Percentiles rank a stretch among this genome's conserved stretches.
Evolutionary conservation across 2,329 filamentous ascomycete species (phyloP).

Genomic region (Talaromyces funiculosus): DNA sequence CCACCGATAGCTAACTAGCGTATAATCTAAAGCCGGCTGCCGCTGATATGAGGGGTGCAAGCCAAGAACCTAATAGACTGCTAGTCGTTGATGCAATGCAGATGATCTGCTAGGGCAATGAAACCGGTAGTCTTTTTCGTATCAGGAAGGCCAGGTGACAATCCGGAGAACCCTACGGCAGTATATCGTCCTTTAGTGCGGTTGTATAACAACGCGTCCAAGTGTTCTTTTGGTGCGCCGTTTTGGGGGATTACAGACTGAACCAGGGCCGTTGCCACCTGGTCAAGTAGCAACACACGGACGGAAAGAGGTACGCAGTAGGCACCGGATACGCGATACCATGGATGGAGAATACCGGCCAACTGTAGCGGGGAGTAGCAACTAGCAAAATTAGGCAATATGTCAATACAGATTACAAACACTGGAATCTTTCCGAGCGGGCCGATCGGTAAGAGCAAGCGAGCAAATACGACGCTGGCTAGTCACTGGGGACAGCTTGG

Average conservation of each 20-base stretch:
- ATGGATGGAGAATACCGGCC: background rate
- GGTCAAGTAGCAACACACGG: background rate
- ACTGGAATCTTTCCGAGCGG: slow-evolving; percentile 12
- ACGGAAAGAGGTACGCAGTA: background rate
- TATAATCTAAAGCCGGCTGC: background rate
- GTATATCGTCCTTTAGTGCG: background rate
- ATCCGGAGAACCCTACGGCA: slow-evolving; percentile 2
- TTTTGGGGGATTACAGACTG: background rate
- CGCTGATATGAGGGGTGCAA: slow-evolving; percentile 1
- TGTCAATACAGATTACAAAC: slow-evolving; percentile 3
- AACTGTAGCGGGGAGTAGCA: background rate
- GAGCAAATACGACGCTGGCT: slow-evolving; percentile 5
- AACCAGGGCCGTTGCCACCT: background rate
- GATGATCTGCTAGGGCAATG: slow-evolving; percentile 12
- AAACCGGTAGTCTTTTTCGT: slow-evolving; percentile 5
- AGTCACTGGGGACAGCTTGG: background rate
- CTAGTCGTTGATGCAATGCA: slow-evolving; percentile 3
- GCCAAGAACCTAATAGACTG: slow-evolving; percentile 5
- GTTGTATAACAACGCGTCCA: background rate
- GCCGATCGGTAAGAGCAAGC: slow-evolving; percentile 12
- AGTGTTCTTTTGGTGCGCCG: background rate
- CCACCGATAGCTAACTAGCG: background rate
- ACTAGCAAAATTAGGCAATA: background rate
- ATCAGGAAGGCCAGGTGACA: slow-evolving; percentile 10
- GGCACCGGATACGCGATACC: background rate